Percentiles rank a stretch among this genome's conserved stretches.
These are phyloP conservation scores for Claviceps citrina DNA, from an alignment of 2,329 filamentous ascomycete genomes.

Conservation along the genomic window DNA sequence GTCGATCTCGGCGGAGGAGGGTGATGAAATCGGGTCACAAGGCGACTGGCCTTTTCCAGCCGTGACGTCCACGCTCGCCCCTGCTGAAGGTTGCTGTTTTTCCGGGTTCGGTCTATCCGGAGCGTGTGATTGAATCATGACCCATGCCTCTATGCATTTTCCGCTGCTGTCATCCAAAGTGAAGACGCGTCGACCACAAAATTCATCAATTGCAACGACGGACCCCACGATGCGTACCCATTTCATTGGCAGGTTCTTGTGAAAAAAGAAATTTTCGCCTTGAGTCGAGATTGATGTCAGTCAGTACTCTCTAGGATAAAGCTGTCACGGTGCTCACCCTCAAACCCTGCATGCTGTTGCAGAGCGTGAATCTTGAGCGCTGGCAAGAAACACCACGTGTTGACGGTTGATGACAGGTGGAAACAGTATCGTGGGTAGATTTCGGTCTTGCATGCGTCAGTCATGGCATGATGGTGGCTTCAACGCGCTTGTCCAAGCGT, in stretches of 20 bases:
- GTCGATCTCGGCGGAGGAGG: constrained; percentile 22
- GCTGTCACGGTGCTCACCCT: constrained; percentile 27
- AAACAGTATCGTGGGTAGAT: constrained; percentile 51
- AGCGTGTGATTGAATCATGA: constrained; percentile 5
- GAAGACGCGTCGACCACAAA: constrained; percentile 29
- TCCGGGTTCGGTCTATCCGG: not conserved
- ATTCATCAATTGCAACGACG: constrained; percentile 47
- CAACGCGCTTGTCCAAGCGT: not conserved
- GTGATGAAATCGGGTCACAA: constrained; percentile 1
- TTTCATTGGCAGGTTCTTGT: constrained; percentile 59
- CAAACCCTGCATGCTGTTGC: constrained; percentile 31
- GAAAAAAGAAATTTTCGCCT: constrained; percentile 47
- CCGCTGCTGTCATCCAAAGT: constrained; percentile 54
- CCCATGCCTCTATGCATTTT: constrained; percentile 33
- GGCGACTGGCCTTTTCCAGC: not conserved
- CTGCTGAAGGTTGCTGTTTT: not conserved
- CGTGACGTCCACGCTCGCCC: not conserved
- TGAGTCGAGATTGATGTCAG: not conserved
- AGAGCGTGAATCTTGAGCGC: constrained; percentile 35
- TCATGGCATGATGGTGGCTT: constrained; percentile 34
- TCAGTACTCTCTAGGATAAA: not conserved
- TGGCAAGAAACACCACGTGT: constrained; percentile 42
- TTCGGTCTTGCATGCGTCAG: constrained; percentile 18
- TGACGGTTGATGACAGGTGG: constrained; percentile 43
- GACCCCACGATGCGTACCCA: constrained; percentile 59